Percentiles rank a stretch among this genome's conserved stretches.
Conservation (phyloP, 2,329 filamentous ascomycete species). For the Capronia americana region DNA sequence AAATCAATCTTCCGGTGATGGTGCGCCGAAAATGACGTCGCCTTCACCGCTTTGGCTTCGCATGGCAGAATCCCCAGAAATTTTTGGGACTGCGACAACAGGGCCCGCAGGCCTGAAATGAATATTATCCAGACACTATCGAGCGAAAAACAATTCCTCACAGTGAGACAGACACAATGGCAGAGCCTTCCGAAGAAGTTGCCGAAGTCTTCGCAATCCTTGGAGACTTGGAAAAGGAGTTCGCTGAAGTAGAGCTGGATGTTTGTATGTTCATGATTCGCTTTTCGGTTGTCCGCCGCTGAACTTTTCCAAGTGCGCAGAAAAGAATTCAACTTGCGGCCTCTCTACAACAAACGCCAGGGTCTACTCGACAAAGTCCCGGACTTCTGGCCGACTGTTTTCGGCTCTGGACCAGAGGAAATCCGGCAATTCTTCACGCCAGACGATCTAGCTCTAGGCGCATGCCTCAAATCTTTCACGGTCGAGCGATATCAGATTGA, state of each 20-base stretch:
- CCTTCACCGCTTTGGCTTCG: conserved; percentile 25
- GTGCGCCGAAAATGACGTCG: not conserved
- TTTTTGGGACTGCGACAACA: conserved; percentile 16
- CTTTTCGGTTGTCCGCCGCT: not conserved
- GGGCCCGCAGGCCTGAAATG: not conserved
- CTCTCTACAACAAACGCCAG: conserved; percentile 78
- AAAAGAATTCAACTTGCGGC: conserved; percentile 42
- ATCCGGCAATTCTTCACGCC: conserved; percentile 89
- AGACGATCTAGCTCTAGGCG: conserved; percentile 75
- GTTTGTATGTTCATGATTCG: conserved; percentile 65
- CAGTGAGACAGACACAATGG: conserved; percentile 14
- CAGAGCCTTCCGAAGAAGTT: conserved; percentile 40
- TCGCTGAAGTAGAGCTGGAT: conserved; percentile 81
- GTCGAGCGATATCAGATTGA: conserved; percentile 81
- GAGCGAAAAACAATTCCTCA: not conserved
- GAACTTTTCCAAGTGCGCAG: conserved; percentile 31
- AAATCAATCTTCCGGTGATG: not conserved
- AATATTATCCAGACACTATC: not conserved
- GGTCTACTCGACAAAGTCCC: conserved; percentile 74
- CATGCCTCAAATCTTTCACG: conserved; percentile 70
- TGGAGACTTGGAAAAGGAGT: conserved; percentile 78
- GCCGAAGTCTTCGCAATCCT: conserved; percentile 62
- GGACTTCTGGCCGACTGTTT: conserved; percentile 93
- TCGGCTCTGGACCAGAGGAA: conserved; percentile 84
- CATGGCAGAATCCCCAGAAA: conserved; percentile 28